These are phyloP conservation scores for Wickerhamiella infanticola DNA, from an alignment of 1,139 yeast species.

Conservation along the genomic window DNA sequence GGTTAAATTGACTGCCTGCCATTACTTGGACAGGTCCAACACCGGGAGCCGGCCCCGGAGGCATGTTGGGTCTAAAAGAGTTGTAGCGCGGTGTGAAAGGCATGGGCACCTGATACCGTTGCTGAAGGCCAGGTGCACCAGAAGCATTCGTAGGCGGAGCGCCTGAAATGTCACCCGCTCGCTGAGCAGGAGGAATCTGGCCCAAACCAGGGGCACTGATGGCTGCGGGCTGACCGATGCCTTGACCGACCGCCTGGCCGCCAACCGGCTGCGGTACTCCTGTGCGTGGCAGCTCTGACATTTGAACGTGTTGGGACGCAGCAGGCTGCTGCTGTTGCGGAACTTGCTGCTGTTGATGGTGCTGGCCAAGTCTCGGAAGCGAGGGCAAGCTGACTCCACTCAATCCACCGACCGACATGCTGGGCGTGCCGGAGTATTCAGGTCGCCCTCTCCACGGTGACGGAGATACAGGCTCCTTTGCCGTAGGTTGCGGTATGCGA, in stretches of 20 bases:
- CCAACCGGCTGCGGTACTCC: not conserved
- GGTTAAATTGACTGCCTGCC: not conserved
- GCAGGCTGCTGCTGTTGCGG: not conserved
- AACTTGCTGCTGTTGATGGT: not conserved
- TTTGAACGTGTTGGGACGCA: not conserved
- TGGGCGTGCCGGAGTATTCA: not conserved
- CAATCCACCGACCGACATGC: not conserved
- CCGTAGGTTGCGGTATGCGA: constrained; percentile 1
- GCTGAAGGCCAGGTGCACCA: constrained; percentile 1
- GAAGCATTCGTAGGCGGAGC: not conserved
- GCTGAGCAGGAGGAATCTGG: not conserved
- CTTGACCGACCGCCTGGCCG: not conserved
- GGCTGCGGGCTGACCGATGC: not conserved
- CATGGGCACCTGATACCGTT: constrained; percentile 1
- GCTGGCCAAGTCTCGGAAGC: constrained; percentile 1
- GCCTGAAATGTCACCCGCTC: not conserved
- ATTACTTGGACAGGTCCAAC: not conserved
- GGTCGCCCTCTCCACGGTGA: constrained; percentile 2
- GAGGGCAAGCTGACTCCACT: not conserved
- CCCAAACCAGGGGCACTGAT: not conserved
- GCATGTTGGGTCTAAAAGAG: not conserved
- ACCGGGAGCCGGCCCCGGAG: constrained; percentile 1
- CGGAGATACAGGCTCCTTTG: not conserved
- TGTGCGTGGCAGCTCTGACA: not conserved
- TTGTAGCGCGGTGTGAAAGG: not conserved